These are phyloP conservation scores for Gentiana dahurica DNA, from an alignment of 257 asterid genomes.

Conservation along the genomic window DNA sequence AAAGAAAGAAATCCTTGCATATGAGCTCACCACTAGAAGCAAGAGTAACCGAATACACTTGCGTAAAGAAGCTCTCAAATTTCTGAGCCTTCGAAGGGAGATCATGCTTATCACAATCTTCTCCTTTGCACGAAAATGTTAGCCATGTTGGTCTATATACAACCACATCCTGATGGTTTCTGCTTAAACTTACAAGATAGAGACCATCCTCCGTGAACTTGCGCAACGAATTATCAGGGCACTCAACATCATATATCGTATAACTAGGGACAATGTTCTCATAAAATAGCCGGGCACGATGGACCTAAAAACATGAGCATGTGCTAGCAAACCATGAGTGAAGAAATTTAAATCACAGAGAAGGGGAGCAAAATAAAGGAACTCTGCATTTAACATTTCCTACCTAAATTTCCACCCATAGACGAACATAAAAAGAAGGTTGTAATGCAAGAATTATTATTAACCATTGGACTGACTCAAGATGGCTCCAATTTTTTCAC, in stretches of 20 bases:
- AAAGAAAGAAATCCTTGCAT: constrained; percentile 93
- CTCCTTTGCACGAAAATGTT: constrained; percentile 70
- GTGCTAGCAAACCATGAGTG: no score
- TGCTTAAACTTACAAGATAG: constrained; percentile 83
- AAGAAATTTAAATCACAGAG: no score
- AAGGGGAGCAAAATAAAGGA: no score
- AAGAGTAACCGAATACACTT: constrained; percentile 57
- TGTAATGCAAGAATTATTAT: no score
- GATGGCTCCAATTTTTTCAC: no score
- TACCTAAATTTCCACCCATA: no score
- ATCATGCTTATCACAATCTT: constrained; percentile 44
- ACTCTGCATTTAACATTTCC: no score
- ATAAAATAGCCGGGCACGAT: constrained; percentile 70
- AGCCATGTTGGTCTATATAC: constrained; percentile 95
- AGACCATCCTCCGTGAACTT: constrained; percentile 96
- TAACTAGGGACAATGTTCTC: constrained; percentile 88
- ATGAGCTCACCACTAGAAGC: constrained; percentile 82
- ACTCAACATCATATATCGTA: constrained; percentile 73
- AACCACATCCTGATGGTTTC: constrained; percentile 82
- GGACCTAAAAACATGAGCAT: constrained; percentile 20
- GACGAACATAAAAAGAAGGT: no score
- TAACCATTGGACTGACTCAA: no score
- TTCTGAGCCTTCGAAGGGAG: constrained; percentile 80
- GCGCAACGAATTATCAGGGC: constrained; percentile 90
- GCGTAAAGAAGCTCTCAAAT: constrained; percentile 86